Percentiles rank a stretch among this genome's conserved stretches.
Conservation (phyloP, 805 yeast species). For the Hagleromyces aurorensis region DNA sequence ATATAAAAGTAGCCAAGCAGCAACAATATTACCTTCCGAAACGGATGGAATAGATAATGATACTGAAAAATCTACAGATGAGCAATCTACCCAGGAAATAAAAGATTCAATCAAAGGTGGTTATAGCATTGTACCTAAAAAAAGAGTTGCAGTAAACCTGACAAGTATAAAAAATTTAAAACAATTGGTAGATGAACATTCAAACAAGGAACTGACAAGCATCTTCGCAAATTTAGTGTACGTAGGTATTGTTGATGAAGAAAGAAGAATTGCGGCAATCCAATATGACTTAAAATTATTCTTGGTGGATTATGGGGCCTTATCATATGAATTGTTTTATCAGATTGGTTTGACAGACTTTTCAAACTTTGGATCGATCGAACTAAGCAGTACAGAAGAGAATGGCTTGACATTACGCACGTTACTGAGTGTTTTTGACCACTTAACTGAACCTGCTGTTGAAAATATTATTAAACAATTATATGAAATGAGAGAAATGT, state of each 20-base stretch:
- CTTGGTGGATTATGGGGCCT: slow-evolving; percentile 71
- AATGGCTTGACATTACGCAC: slow-evolving; percentile 12
- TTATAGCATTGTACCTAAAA: slow-evolving; percentile 18
- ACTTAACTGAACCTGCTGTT: slow-evolving; percentile 17
- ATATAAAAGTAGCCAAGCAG: slow-evolving; percentile 8
- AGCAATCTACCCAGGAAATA: background rate
- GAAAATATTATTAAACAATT: slow-evolving; percentile 25
- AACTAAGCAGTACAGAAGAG: slow-evolving; percentile 24
- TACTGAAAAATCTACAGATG: background rate
- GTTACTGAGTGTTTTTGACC: slow-evolving; percentile 14
- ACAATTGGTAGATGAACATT: slow-evolving; percentile 37
- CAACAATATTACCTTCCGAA: no score
- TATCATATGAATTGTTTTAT: slow-evolving; percentile 64
- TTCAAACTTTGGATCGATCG: slow-evolving; percentile 65
- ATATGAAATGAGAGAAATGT: slow-evolving; percentile 63
- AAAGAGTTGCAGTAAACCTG: slow-evolving; percentile 39
- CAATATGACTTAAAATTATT: slow-evolving; percentile 75
- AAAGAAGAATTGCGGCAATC: slow-evolving; percentile 65
- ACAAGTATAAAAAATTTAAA: slow-evolving; percentile 54
- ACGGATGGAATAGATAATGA: no score
- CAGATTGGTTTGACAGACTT: slow-evolving; percentile 74
- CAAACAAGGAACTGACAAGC: slow-evolving; percentile 51
- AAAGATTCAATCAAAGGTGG: no score
- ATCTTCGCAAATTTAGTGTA: slow-evolving; percentile 62
- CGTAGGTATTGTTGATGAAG: slow-evolving; percentile 76